A percentile compares a stretch with the other conserved stretches of the same genome.
phyloP scores from a whole-genome alignment of 73 alveolate genomes.

The Tetrahymena borealis region DNA sequence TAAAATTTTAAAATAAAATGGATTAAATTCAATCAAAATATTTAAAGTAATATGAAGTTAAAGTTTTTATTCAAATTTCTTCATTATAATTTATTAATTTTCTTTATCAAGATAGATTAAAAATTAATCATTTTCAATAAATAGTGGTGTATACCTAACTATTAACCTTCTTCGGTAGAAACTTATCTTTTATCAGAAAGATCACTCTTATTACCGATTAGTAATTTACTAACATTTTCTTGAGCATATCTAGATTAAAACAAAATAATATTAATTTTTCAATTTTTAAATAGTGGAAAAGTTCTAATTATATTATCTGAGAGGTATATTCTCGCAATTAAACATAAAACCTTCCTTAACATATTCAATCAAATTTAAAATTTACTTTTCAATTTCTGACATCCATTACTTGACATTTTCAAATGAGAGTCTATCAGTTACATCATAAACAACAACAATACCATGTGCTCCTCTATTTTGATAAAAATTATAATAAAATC shows the following conservation, averaged over 20 bases:
- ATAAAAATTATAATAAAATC: background rate
- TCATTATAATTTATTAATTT: too few species aligned
- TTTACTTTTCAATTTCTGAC: conserved; percentile 69
- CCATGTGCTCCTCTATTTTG: conserved; percentile 67
- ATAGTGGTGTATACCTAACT: conserved; percentile 1
- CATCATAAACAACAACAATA: conserved; percentile 71
- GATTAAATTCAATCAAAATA: background rate
- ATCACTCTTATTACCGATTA: conserved; percentile 90
- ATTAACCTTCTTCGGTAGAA: conserved; percentile 70
- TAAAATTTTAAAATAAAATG: background rate
- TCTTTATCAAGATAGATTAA: too few species aligned
- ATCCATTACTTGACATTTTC: conserved; percentile 77
- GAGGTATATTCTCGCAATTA: too few species aligned
- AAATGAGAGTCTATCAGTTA: conserved; percentile 68
- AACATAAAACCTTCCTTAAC: too few species aligned
- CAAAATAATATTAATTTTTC: too few species aligned
- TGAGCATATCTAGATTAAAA: conserved; percentile 19
- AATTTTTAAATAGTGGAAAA: too few species aligned
- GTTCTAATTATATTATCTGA: too few species aligned
- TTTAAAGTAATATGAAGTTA: background rate
- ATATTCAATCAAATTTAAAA: background rate
- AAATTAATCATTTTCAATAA: background rate
- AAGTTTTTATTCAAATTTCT: too few species aligned
- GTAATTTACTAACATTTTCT: conserved; percentile 67
- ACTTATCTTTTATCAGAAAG: conserved; percentile 67